phyloP scores from a whole-genome alignment of 2,329 filamentous ascomycete species.

The Madurella mycetomatis region DNA sequence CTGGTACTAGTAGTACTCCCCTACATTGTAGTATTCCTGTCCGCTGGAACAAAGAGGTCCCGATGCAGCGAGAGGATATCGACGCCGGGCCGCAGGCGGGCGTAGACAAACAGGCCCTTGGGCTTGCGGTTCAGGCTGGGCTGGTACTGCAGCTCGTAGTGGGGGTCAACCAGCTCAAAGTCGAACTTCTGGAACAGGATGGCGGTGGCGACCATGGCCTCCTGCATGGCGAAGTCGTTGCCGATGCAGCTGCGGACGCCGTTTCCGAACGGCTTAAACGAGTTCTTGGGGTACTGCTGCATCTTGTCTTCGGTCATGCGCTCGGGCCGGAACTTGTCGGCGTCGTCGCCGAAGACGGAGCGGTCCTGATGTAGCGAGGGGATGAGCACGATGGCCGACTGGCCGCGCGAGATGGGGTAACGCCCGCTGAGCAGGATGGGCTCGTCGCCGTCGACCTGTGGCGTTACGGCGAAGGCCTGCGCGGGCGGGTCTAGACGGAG shows the following conservation, averaged over 20 bases:
- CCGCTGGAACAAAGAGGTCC: too few species aligned
- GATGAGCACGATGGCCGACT: conserved; percentile 48
- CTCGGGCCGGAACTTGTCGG: conserved; percentile 63
- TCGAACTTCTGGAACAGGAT: conserved; percentile 69
- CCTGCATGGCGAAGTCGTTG: conserved; percentile 70
- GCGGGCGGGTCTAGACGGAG: conserved; percentile 51
- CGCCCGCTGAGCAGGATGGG: conserved; percentile 52
- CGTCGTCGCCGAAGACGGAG: conserved; percentile 60
- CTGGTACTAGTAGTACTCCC: too few species aligned
- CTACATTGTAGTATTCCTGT: too few species aligned
- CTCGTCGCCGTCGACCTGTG: conserved; percentile 50
- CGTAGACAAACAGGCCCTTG: conserved; percentile 44
- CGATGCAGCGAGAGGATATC: too few species aligned
- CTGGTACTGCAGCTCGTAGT: conserved; percentile 52
- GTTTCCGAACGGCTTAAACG: conserved; percentile 66
- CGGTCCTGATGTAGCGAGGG: conserved; percentile 57
- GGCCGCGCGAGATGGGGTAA: conserved; percentile 53
- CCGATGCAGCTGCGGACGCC: conserved; percentile 64
- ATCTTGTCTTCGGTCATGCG: conserved; percentile 68
- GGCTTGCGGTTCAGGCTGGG: conserved; percentile 60
- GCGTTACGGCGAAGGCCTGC: conserved; percentile 54
- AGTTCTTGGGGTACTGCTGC: conserved; percentile 53
- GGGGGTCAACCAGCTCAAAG: conserved; percentile 57
- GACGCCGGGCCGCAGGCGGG: too few species aligned
- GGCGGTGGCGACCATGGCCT: conserved; percentile 57